Percentiles rank a stretch among this genome's conserved stretches.
phyloP scores from a whole-genome alignment of 176 grass and related monocot species.

The Puccinellia tenuiflora region DNA sequence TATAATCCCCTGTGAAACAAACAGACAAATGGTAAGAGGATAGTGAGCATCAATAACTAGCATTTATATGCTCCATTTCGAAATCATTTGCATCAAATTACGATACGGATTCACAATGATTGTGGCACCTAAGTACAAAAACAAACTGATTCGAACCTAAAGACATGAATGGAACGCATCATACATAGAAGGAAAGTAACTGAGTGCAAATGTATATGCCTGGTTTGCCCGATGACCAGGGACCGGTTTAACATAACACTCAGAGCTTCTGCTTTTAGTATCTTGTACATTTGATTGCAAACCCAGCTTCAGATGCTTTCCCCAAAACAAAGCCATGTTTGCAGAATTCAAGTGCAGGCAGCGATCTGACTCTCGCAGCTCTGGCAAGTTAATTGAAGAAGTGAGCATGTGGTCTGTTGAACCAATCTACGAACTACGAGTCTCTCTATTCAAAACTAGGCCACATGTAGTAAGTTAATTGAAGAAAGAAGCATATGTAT shows the following conservation, averaged over 20 bases:
- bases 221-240: slow-evolving; percentile 95
- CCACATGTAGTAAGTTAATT: too few species aligned
- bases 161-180: not conserved
- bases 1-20: slow-evolving; percentile 59
- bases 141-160: not conserved
- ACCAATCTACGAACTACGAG: slow-evolving; percentile 17
- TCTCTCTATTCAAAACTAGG: slow-evolving; percentile 21
- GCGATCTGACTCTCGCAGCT: slow-evolving; percentile 59
- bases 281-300: slow-evolving; percentile 99
- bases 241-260: slow-evolving; percentile 93
- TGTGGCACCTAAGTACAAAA: not conserved
- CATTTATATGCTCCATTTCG: not conserved
- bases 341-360: slow-evolving; percentile 78
- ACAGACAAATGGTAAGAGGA: slow-evolving; percentile 17
- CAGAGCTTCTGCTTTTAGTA: slow-evolving; percentile 74
- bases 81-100: not conserved
- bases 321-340: slow-evolving; percentile 85
- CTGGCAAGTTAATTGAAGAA: slow-evolving; percentile 65
- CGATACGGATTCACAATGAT: not conserved
- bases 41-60: not conserved
- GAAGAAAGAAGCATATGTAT: too few species aligned
- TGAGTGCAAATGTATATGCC: slow-evolving; percentile 61
- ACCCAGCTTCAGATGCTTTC: slow-evolving; percentile 92
- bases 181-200: slow-evolving; percentile 42
- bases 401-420: slow-evolving; percentile 25